Evolutionary conservation across 2,329 filamentous ascomycete species (phyloP), one percentile per base, ranked within the genome.

Genomic region (Chaetoscypha palmicola): DNA sequence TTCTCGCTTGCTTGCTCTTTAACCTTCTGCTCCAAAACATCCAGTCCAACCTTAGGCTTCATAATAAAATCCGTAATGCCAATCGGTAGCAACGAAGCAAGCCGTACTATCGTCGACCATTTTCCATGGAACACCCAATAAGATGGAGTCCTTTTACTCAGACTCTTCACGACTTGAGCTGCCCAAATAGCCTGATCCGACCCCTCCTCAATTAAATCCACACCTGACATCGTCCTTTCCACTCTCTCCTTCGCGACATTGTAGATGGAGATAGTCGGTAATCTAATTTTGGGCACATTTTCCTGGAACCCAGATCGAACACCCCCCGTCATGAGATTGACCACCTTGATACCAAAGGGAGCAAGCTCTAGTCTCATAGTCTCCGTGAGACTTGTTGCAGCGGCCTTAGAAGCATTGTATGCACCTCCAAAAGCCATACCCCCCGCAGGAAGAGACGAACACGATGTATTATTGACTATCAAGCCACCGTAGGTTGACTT

Each of bases 401-500:
- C 52, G 2, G 50, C 51, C 38, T 55, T 56, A 1, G 46, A 49
- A 3, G 54, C 52, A 17, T 47, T 51, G 24, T 58, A 58, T 10
- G 42, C 39, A 8, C 38, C 16, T 19, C 50, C 45, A 8, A 49
- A 54, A 4, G 51, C 49, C 4, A 49, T 7, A n/a, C n/a, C n/a
- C n/a, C n/a, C n/a, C 7, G 43, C 36, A 2, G 34, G 10, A 16
- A 31, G 23, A 3, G 45, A 42, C 4, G 24, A 37, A 10, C 68
- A 47, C 11, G 66, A 69, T 19, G 67, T 68, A 43, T 69, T 59
- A 43, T 70, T 67, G 9, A 70, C 63, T 49, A 71, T 67, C 3
- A 64, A 67, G n/a, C 52, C 47, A 14, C 28, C 28, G 16, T 31
- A 12, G n/a, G 38, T 47, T 14, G 62, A 53, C 43, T 62, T 63